Conservation (phyloP, 1,284 basidiomycete genomes). For the Mycena citricolor region DNA sequence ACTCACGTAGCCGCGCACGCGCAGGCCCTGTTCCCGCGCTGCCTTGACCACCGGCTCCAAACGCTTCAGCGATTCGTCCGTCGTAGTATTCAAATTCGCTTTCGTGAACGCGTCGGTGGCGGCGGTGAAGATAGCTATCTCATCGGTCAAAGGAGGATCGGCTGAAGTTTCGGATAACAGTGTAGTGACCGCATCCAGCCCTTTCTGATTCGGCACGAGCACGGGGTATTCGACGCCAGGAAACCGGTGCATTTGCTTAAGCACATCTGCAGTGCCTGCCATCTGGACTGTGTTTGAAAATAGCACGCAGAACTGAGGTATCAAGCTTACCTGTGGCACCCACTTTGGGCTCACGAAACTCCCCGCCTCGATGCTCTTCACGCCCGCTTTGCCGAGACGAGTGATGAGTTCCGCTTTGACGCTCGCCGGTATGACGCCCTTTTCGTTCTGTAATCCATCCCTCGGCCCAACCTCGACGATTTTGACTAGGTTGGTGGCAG, state of each 20-base stretch:
- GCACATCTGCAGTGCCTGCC: constrained; percentile 79
- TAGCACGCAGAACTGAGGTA: background rate
- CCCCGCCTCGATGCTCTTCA: constrained; percentile 81
- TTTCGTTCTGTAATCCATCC: constrained; percentile 94
- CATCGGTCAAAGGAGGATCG: constrained; percentile 61
- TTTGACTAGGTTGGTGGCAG: constrained; percentile 45
- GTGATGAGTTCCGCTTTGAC: constrained; percentile 85
- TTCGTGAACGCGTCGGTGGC: constrained; percentile 86
- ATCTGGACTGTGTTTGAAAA: too few species aligned
- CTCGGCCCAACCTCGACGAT: constrained; percentile 93
- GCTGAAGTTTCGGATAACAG: constrained; percentile 42
- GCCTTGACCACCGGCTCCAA: constrained; percentile 63
- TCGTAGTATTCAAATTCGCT: constrained; percentile 83
- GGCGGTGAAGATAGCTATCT: constrained; percentile 89
- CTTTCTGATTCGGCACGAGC: constrained; percentile 83
- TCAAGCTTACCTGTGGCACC: constrained; percentile 78
- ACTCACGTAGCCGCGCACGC: constrained; percentile 87
- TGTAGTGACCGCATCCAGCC: constrained; percentile 66
- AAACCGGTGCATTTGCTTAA: constrained; percentile 54
- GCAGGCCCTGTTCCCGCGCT: constrained; percentile 63
- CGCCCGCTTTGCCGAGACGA: constrained; percentile 69
- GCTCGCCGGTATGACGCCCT: constrained; percentile 67
- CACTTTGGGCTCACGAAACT: constrained; percentile 93
- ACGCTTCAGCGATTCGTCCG: constrained; percentile 69
- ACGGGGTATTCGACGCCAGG: constrained; percentile 74